Percentiles rank a stretch among this genome's conserved stretches.
Evolutionary conservation across 345 rosid species (phyloP).

Genomic region (Firmiana major): DNA sequence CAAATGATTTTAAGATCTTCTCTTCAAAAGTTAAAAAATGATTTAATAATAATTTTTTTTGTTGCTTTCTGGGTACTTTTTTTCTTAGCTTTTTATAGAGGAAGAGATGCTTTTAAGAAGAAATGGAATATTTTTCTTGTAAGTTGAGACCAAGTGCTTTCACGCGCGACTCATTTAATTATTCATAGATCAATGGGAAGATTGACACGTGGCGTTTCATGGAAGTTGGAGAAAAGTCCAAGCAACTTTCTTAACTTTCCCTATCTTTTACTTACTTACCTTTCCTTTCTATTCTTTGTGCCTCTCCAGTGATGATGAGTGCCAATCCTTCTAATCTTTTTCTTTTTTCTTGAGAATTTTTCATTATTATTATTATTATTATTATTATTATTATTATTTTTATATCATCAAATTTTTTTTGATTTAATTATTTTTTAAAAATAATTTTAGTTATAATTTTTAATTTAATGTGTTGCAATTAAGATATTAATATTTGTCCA

Average conservation of each 20-base stretch:
- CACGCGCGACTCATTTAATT: not conserved
- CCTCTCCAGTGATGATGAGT: not conserved
- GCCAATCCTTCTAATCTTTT: not conserved
- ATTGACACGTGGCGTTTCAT: conserved; percentile 26
- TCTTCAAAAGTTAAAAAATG: not conserved
- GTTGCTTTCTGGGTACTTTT: conserved; percentile 6
- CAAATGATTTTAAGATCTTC: conserved; percentile 15
- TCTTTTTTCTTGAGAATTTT: too few species aligned
- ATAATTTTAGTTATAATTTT: too few species aligned
- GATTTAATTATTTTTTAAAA: too few species aligned
- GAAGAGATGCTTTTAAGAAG: not conserved
- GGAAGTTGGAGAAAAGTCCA: conserved; percentile 28
- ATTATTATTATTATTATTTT: too few species aligned
- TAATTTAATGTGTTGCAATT: too few species aligned
- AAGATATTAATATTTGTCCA: too few species aligned
- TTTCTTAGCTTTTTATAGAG: not conserved
- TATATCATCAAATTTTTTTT: too few species aligned
- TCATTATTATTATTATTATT: too few species aligned
- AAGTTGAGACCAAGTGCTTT: not conserved
- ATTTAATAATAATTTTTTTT: not conserved
- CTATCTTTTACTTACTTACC: not conserved
- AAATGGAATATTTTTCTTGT: not conserved
- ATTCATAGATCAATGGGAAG: not conserved
- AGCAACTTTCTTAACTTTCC: not conserved
- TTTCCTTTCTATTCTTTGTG: not conserved